Percentiles rank a stretch among this genome's conserved stretches.
Evolutionary conservation across 768 basidiomycete genomes (phyloP).

Genomic region (Lactifluus pinguis): DNA sequence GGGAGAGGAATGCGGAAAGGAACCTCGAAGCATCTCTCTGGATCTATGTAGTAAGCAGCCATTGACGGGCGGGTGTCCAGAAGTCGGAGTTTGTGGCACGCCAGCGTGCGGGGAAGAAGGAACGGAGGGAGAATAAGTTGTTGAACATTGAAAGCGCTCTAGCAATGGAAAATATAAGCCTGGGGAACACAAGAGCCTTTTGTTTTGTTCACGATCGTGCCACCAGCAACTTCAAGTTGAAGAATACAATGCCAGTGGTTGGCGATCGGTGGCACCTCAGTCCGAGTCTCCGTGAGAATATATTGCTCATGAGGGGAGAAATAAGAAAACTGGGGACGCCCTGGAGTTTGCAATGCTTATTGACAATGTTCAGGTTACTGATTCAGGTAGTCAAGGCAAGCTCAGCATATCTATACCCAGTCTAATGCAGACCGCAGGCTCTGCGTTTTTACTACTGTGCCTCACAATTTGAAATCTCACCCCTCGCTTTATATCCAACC

Average conservation of each 20-base stretch:
- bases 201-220: background rate
- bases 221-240: background rate
- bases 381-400: background rate
- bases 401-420: background rate
- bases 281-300: too few species aligned
- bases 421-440: background rate
- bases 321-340: background rate
- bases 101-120: constrained; percentile 3
- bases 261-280: too few species aligned
- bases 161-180: background rate
- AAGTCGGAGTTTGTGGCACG: constrained; percentile 13
- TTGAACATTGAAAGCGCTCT: background rate
- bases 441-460: background rate
- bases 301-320: too few species aligned
- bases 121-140: constrained; percentile 3
- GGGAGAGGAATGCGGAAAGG: constrained; percentile 10
- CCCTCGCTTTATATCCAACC: constrained; percentile 60
- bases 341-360: background rate
- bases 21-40: constrained; percentile 13
- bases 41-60: constrained; percentile 12
- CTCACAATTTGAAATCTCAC: background rate
- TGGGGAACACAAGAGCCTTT: background rate
- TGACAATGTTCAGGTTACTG: background rate
- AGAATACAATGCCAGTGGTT: background rate
- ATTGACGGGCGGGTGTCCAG: background rate